Evolutionary conservation across 2,329 filamentous ascomycete species (phyloP).

Genomic region (Colletotrichum gloeosporioides): DNA sequence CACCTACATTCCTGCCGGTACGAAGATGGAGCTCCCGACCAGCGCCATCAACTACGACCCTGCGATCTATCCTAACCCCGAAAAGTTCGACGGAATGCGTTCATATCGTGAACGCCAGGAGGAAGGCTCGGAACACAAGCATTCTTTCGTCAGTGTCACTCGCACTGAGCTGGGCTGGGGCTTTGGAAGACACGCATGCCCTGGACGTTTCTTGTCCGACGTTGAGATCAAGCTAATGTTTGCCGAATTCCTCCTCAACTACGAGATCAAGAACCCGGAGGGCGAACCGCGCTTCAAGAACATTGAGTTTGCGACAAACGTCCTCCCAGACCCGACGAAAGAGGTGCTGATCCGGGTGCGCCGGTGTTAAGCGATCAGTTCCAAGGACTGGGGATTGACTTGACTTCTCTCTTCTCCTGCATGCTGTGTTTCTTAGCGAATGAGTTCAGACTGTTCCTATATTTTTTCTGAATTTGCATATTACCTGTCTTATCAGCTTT

Average conservation of each 20-base stretch:
- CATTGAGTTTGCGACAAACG: not conserved
- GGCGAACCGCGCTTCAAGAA: constrained; percentile 3
- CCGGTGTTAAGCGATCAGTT: constrained; percentile 11
- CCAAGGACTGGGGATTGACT: not conserved
- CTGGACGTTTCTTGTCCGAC: constrained; percentile 9
- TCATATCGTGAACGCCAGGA: constrained; percentile 48
- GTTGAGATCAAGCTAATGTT: constrained; percentile 22
- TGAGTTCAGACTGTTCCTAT: not conserved
- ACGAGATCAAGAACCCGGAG: constrained; percentile 7
- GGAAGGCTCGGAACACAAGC: constrained; percentile 20
- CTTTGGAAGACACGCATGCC: constrained; percentile 21
- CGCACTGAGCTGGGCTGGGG: constrained; percentile 8
- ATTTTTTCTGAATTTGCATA: not conserved
- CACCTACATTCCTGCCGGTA: constrained; percentile 39
- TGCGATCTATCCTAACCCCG: constrained; percentile 39
- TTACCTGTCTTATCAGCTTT: not conserved
- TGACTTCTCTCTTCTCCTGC: not conserved
- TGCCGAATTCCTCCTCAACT: constrained; percentile 11
- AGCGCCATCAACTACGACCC: constrained; percentile 41
- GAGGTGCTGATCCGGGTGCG: not conserved
- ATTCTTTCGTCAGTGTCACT: constrained; percentile 45
- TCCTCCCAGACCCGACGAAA: not conserved
- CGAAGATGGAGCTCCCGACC: constrained; percentile 44
- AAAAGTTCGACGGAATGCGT: constrained; percentile 51
- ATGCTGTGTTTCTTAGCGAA: not conserved